Conservation (phyloP, 2,329 filamentous ascomycete species). For the Eurotiales sp. region DNA sequence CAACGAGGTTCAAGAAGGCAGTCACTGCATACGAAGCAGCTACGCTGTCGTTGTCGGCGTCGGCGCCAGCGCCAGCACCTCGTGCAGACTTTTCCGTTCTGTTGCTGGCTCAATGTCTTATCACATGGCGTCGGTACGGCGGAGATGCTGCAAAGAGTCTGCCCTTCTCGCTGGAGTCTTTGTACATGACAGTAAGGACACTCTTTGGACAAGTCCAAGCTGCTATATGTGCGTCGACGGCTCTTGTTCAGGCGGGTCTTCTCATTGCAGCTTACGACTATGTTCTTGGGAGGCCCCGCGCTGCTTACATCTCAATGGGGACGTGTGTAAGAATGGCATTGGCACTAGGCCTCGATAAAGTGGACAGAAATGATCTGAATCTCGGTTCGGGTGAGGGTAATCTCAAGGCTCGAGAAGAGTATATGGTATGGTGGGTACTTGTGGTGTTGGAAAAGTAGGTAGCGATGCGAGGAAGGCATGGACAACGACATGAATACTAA, state of each 20-base stretch:
- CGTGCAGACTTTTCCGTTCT: slow-evolving; percentile 1
- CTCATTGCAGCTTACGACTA: slow-evolving; percentile 6
- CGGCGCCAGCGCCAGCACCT: background rate
- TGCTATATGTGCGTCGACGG: background rate
- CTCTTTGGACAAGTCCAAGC: slow-evolving; percentile 3
- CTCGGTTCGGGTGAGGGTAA: background rate
- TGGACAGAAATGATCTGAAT: background rate
- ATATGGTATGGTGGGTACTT: slow-evolving; percentile 1
- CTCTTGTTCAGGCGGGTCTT: background rate
- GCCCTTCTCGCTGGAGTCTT: background rate
- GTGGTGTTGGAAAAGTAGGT: slow-evolving; percentile 6
- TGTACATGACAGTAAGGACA: background rate
- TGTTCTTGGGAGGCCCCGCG: background rate
- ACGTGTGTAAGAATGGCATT: slow-evolving; percentile 5
- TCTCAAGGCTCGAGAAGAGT: background rate
- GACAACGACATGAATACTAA: background rate
- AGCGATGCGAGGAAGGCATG: background rate
- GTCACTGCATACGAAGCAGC: background rate
- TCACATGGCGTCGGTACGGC: background rate
- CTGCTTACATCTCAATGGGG: slow-evolving; percentile 2
- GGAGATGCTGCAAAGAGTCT: background rate
- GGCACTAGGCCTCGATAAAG: slow-evolving; percentile 4
- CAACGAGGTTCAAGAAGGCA: background rate
- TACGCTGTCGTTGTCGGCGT: background rate
- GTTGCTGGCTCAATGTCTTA: background rate